phyloP scores from a whole-genome alignment of 768 basidiomycete species.

The Mycena pura region DNA sequence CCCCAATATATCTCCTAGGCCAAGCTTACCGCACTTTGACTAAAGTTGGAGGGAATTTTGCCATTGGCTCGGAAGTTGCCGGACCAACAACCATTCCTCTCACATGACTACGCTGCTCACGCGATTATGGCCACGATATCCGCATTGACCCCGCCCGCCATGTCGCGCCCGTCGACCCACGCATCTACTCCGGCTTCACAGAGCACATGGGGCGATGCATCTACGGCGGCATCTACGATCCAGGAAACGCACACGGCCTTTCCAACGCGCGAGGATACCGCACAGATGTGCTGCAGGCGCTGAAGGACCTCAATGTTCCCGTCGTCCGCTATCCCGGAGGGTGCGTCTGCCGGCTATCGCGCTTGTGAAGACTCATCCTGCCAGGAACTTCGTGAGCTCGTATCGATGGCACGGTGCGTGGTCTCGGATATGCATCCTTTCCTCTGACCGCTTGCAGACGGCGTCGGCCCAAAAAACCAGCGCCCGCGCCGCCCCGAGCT shows the following conservation, averaged over 20 bases:
- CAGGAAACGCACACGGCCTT: conserved; percentile 42
- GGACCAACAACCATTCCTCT: too few species aligned
- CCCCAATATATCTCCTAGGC: too few species aligned
- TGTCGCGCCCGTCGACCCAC: conserved; percentile 51
- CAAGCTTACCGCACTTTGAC: too few species aligned
- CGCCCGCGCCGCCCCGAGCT: conserved; percentile 64
- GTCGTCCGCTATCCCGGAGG: conserved; percentile 63
- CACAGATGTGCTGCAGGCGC: conserved; percentile 54
- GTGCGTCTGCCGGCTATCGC: conserved; percentile 28
- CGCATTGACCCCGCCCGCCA: conserved; percentile 49
- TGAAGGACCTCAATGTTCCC: conserved; percentile 55
- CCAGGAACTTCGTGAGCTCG: conserved; percentile 58
- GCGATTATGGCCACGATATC: too few species aligned
- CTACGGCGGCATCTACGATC: conserved; percentile 56
- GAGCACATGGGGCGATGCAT: conserved; percentile 68
- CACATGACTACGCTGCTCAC: too few species aligned
- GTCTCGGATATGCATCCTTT: too few species aligned
- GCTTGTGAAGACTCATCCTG: too few species aligned
- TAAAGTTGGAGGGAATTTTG: too few species aligned
- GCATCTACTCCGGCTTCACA: conserved; percentile 67
- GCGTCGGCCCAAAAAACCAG: conserved; percentile 55
- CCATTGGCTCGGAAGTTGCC: too few species aligned
- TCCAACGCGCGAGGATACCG: conserved; percentile 53
- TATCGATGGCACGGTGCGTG: conserved; percentile 67
- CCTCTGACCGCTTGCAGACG: conserved; percentile 48